Evolutionary conservation across 108 stramenopile species (phyloP).

Genomic region (Cyclostephanos invisitatus): DNA sequence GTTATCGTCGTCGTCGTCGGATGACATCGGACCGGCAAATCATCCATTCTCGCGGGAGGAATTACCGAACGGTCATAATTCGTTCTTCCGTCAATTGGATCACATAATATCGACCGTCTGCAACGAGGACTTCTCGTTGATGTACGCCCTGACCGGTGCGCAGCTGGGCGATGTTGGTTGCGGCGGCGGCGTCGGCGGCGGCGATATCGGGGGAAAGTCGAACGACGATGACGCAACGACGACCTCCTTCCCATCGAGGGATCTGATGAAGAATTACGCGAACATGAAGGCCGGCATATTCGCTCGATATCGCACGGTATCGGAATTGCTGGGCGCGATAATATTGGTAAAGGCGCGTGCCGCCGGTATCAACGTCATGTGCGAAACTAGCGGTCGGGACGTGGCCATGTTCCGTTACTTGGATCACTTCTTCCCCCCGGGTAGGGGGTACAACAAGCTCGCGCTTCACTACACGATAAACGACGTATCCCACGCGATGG

Average conservation of each 20-base stretch:
- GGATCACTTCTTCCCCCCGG: conserved; percentile 69
- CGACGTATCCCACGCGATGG: conserved; percentile 69
- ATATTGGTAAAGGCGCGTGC: conserved; percentile 67
- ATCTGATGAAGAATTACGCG: conserved; percentile 67
- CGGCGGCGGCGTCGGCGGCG: conserved; percentile 3
- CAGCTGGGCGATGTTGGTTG: conserved; percentile 33
- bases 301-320: conserved; percentile 77
- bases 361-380: conserved; percentile 66
- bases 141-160: conserved; percentile 65
- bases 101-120: conserved; percentile 83
- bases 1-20: conserved; percentile 10
- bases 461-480: conserved; percentile 83
- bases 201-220: too few relatives aligned
- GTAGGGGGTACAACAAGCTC: conserved; percentile 72
- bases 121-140: conserved; percentile 73
- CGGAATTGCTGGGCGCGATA: conserved; percentile 76
- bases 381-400: conserved; percentile 86
- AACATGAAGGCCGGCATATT: conserved; percentile 84
- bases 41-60: not conserved
- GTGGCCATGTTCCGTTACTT: conserved; percentile 88
- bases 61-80: conserved; percentile 62
- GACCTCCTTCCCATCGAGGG: conserved; percentile 31
- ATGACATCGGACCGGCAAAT: too few relatives aligned
- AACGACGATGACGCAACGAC: not conserved
- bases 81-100: conserved; percentile 90